phyloP scores from a whole-genome alignment of 2,329 filamentous ascomycete species.

The Coniochaeta prunicola region DNA sequence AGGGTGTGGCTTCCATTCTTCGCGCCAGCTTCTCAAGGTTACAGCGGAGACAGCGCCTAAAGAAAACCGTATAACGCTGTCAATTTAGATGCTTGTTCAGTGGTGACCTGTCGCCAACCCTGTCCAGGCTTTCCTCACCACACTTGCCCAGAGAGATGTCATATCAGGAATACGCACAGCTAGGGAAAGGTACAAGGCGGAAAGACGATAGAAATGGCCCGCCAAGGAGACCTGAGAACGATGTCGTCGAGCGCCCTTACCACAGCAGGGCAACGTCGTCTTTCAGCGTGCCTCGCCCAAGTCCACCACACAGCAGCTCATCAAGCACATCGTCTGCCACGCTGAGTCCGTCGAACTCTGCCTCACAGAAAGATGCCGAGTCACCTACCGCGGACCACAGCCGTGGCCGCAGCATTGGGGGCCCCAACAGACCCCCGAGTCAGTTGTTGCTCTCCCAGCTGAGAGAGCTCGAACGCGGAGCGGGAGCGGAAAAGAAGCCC shows the following conservation, averaged over 20 bases:
- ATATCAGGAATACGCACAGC: conserved; percentile 14
- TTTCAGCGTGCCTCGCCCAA: conserved; percentile 15
- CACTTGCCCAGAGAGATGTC: conserved; percentile 10
- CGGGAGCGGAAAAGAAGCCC: conserved; percentile 9
- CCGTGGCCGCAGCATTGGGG: background rate
- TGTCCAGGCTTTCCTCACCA: background rate
- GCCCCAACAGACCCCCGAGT: background rate
- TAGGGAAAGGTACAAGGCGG: conserved; percentile 9
- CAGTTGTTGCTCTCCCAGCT: background rate
- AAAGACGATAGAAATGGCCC: conserved; percentile 12
- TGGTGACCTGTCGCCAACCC: background rate
- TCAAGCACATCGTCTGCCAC: conserved; percentile 12
- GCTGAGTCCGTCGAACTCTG: conserved; percentile 14
- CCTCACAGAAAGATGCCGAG: conserved; percentile 10
- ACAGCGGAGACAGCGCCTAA: background rate
- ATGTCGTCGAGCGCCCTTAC: background rate
- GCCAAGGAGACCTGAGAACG: conserved; percentile 6
- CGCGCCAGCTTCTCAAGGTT: background rate
- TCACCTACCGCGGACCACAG: conserved; percentile 2
- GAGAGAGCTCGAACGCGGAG: conserved; percentile 5
- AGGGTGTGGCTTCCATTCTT: background rate
- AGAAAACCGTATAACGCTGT: background rate
- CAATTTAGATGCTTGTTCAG: background rate
- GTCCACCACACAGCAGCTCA: conserved; percentile 8
- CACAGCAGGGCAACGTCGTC: conserved; percentile 9